Base-by-base conservation (phyloP, 108 stramenopile genomes). In the Conticribra guillardii region DNA sequence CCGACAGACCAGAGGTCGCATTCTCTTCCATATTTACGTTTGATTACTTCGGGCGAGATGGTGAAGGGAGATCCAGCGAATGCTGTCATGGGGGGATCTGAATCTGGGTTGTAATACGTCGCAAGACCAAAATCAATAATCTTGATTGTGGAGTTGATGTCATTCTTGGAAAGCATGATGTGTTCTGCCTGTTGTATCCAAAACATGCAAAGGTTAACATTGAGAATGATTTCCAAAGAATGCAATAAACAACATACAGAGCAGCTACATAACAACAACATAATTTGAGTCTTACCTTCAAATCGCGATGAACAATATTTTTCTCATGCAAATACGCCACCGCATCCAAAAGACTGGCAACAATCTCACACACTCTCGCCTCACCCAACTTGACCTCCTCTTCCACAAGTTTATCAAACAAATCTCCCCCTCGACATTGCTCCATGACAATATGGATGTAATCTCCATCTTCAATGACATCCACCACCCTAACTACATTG, bases 271-370 rank as follows among this genome's bases (percentile, higher is more conserved):
- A 51, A n/a, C 50, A 51, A 11, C n/a, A 22, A n/a, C 5, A 21
- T 51, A 22, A n/a, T 18, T 2, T 16, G 16, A 94, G 93, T 11
- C 91, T 90, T 4, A 89, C 87, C 87, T 99, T 96, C 71, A 97
- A 82, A 78, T 98, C 97, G 14, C 99, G 90, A 84, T 99, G 99
- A 34, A 98, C 93, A 75, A 98, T 82, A 19, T 88, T 83, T 44
- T 87, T 87, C 34, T 94, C 84, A 58, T 99, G 99, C 69, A 98
- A 88, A 79, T 98, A 97, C 33, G 78, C 76, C 54, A 88, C 68
- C 11, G 89, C 92, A 57, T 84, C 84, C 33, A 86, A 53, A 19
- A 89, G 46, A 55, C 86, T 76, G 18, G 69, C 69, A 32, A 82
- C 69, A 30, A 94, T 87, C 18, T 76, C 55, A 24, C 45, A 31